A percentile compares a stretch with the other conserved stretches of the same genome.
Evolutionary conservation across 192 early-diverging fungal species (phyloP).

Genomic region (Umbelopsis sp.): DNA sequence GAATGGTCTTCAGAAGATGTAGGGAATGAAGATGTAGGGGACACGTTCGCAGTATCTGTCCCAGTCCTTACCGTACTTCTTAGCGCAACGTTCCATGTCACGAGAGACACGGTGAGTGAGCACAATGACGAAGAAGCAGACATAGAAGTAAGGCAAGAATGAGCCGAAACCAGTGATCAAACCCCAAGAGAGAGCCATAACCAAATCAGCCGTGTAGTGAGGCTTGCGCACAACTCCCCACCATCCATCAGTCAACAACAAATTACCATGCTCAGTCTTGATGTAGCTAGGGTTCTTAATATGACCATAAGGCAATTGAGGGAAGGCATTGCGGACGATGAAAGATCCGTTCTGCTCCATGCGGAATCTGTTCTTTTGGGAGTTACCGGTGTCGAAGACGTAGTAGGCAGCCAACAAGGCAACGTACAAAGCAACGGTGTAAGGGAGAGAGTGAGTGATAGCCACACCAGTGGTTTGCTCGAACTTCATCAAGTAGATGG

Average conservation of each 20-base stretch:
- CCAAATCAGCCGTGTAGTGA: conserved; percentile 86
- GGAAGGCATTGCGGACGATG: conserved; percentile 43
- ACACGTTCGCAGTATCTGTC: conserved; percentile 74
- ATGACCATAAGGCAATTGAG: conserved; percentile 50
- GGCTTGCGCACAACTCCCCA: conserved; percentile 73
- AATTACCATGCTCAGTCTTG: conserved; percentile 62
- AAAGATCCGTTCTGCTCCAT: conserved; percentile 48
- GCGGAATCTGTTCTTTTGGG: conserved; percentile 53
- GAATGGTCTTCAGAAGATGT: conserved; percentile 54
- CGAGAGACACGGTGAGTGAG: conserved; percentile 81
- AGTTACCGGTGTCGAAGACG: conserved; percentile 55
- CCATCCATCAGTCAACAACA: conserved; percentile 66
- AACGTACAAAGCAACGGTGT: conserved; percentile 38
- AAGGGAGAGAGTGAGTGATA: conserved; percentile 32
- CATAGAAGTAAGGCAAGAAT: conserved; percentile 86
- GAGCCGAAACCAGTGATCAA: conserved; percentile 78
- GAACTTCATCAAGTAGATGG: conserved; percentile 44
- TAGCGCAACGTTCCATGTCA: conserved; percentile 83
- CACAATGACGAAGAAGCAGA: conserved; percentile 81
- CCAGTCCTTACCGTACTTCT: conserved; percentile 93
- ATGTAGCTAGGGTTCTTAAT: conserved; percentile 66
- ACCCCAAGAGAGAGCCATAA: conserved; percentile 84
- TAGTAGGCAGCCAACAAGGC: conserved; percentile 41
- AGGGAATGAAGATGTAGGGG: conserved; percentile 81
- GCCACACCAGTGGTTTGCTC: conserved; percentile 38